Percentiles rank a stretch among this genome's conserved stretches.
These are phyloP conservation scores for Suhomyces anneliseae DNA, from an alignment of 1,139 yeast genomes.

Conservation along the genomic window DNA sequence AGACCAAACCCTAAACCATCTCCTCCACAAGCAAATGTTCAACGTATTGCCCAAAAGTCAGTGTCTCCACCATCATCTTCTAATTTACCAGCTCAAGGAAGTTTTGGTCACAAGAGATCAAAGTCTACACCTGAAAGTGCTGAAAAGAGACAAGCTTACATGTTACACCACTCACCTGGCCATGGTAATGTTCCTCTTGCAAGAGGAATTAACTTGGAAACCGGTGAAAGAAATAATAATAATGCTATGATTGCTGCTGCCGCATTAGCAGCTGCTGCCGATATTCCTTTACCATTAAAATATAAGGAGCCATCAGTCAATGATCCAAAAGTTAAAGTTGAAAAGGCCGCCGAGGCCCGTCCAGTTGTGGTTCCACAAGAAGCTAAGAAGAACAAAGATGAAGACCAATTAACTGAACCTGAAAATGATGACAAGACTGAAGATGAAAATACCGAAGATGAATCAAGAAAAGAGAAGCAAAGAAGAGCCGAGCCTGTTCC, in stretches of 20 bases:
- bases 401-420: slow-evolving; percentile 17
- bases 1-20: neutral
- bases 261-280: slow-evolving; percentile 72
- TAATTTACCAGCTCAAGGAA: slow-evolving; percentile 17
- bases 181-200: slow-evolving; percentile 51
- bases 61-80: slow-evolving; percentile 15
- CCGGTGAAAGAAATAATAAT: slow-evolving; percentile 37
- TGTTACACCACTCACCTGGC: slow-evolving; percentile 37
- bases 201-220: slow-evolving; percentile 39
- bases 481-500: neutral
- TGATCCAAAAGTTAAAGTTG: slow-evolving; percentile 9
- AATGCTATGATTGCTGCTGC: slow-evolving; percentile 71
- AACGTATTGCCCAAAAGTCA: slow-evolving; percentile 6
- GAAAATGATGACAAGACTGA: slow-evolving; percentile 20
- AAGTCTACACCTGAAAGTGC: slow-evolving; percentile 23
- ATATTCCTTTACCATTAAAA: slow-evolving; percentile 56
- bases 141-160: slow-evolving; percentile 1
- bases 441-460: slow-evolving; percentile 21
- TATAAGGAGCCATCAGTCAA: slow-evolving; percentile 2
- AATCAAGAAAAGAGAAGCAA: slow-evolving; percentile 4
- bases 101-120: slow-evolving; percentile 26
- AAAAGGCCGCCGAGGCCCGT: neutral
- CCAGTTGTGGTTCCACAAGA: neutral
- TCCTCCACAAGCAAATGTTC: neutral
- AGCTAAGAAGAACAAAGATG: slow-evolving; percentile 7